Base-by-base conservation (phyloP, 305 asterid genomes). In the Fraxinus floribunda region DNA sequence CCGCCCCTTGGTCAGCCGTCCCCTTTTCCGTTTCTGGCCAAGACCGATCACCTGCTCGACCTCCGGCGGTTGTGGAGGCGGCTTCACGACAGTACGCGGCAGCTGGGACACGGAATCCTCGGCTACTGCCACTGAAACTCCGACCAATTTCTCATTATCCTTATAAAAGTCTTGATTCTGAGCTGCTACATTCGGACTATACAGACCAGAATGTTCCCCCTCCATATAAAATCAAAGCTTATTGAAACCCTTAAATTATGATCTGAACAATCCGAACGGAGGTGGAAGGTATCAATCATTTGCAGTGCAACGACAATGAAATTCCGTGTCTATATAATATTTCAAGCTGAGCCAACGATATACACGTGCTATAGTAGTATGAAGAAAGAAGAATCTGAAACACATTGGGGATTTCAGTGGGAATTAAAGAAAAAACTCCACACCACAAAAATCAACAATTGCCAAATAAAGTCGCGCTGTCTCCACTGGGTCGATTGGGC, bases 1-100 rank as follows among this genome's bases (percentile, higher is more conserved):
- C 88, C 84, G 91, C 75, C 86, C 94, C 83, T 79, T 86, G 5
- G 97, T 89, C 72, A 94, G 95, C 44, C 99, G 87, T 3, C 99
- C 98, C 41, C 99, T 87, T 88, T 86, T 92, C 89, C 87, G 83
- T 88, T 83, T 94, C 84, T 89, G 95, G 7, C 41, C 88, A 11
- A 41, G 80, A 82, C 83, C 88, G 84, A 77, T 85, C 89, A 41
- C 77, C 79, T 24, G 30, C 22, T 15, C 87, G 62, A 41, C 86
- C 22, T 80, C 83, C 30, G 52, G 71, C 71, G 0, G 30, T 75
- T 81, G 38, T 72, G 64, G 24, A 16, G 64, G 22, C 18, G 7
- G 22, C 70, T 75, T 81, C 80, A 81, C 88, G 81, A 38, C 88
- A 75, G 36, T 80, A 36, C 83, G 36, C 55, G 71, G 88, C 81